Percentiles rank a stretch among this genome's conserved stretches.
Evolutionary conservation across 768 basidiomycete genomes (phyloP).

Genomic region (Auricularia auricula-judae): DNA sequence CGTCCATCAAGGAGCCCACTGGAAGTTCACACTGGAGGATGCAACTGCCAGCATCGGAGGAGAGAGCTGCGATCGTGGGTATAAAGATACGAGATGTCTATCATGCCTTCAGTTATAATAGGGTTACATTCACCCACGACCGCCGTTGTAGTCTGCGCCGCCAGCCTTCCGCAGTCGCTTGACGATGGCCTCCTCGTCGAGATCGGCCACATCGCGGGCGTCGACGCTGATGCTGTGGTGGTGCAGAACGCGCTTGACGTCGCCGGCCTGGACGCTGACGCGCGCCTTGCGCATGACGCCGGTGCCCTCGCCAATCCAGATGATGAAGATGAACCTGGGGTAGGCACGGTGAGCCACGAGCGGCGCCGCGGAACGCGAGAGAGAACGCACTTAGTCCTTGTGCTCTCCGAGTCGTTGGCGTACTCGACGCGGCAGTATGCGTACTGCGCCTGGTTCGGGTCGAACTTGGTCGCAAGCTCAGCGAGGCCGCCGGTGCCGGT

Average conservation of each 20-base stretch:
- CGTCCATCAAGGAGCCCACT: too few species aligned
- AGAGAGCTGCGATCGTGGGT: not conserved
- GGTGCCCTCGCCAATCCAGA: conserved; percentile 73
- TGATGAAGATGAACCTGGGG: conserved; percentile 53
- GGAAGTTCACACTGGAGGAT: too few species aligned
- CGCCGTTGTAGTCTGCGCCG: conserved; percentile 82
- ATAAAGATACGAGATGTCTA: not conserved
- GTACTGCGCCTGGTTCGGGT: conserved; percentile 68
- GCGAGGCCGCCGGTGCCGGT: conserved; percentile 72
- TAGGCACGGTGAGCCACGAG: not conserved
- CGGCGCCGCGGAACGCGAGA: not conserved
- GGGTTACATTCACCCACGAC: not conserved
- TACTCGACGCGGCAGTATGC: conserved; percentile 79
- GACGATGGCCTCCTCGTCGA: conserved; percentile 82
- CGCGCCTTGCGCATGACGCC: conserved; percentile 72
- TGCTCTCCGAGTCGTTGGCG: conserved; percentile 77
- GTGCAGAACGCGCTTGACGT: conserved; percentile 73
- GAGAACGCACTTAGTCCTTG: conserved; percentile 54
- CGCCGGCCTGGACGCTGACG: conserved; percentile 82
- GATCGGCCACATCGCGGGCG: conserved; percentile 70
- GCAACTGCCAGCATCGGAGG: too few species aligned
- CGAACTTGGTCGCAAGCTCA: conserved; percentile 62
- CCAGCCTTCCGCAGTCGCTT: conserved; percentile 76
- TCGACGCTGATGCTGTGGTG: conserved; percentile 44
- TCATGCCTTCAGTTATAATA: not conserved